Evolutionary conservation across 139 green algal genomes (phyloP).

Genomic region (Eudorina sp.): DNA sequence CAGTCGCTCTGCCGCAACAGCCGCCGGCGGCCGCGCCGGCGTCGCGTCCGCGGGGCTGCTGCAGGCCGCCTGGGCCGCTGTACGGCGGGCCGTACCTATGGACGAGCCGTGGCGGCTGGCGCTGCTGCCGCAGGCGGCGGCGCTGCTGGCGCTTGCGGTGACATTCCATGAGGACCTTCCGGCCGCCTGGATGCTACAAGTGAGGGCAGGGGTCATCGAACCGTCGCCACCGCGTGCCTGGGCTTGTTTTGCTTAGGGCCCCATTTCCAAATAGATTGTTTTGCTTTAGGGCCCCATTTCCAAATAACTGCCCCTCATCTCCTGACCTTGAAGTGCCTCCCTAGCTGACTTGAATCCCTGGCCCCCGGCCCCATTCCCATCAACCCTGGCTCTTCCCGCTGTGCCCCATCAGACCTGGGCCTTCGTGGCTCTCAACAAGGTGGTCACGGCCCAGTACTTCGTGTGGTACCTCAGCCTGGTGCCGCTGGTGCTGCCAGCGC

Average conservation of each 20-base stretch:
- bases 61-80: neutral
- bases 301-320: no score
- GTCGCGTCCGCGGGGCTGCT: neutral
- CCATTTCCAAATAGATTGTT: no score
- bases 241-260: no score
- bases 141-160: slow-evolving; percentile 52
- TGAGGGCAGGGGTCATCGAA: no score
- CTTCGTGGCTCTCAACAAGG: slow-evolving; percentile 97
- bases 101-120: slow-evolving; percentile 45
- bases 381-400: neutral
- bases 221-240: no score
- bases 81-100: slow-evolving; percentile 7
- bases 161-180: slow-evolving; percentile 63
- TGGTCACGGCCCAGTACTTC: slow-evolving; percentile 96
- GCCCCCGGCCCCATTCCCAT: neutral
- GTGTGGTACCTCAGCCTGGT: slow-evolving; percentile 95
- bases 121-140: slow-evolving; percentile 46
- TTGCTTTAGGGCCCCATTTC: no score
- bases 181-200: slow-evolving; percentile 66
- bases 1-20: neutral
- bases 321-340: no score
- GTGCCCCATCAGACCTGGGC: slow-evolving; percentile 79
- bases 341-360: no score
- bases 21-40: neutral
- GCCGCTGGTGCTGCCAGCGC: slow-evolving; percentile 79